phyloP scores from a whole-genome alignment of 2,329 filamentous ascomycete genomes.

The Kalaharituber pfeilii region DNA sequence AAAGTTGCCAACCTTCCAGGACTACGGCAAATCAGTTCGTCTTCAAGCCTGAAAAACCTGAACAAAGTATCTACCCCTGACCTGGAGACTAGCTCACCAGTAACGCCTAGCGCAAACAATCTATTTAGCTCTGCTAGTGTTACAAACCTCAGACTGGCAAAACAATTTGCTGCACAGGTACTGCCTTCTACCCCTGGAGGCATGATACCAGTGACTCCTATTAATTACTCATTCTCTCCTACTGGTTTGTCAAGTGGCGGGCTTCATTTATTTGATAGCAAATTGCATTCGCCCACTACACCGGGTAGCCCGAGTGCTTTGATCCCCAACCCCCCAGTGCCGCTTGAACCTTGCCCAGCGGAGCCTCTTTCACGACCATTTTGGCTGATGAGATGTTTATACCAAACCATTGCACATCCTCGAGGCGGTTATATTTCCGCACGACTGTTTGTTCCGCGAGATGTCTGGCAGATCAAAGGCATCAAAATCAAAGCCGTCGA shows the following conservation, averaged over 20 bases:
- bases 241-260: conserved; percentile 46
- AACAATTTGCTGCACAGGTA: conserved; percentile 16
- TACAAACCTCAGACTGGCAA: conserved; percentile 13
- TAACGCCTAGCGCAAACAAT: conserved; percentile 50
- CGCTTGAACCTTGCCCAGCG: conserved; percentile 79
- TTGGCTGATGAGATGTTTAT: conserved; percentile 91
- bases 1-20: conserved; percentile 28
- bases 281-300: conserved; percentile 50
- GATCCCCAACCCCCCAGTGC: conserved; percentile 51
- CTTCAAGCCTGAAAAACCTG: conserved; percentile 52
- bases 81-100: conserved; percentile 42
- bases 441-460: conserved; percentile 76
- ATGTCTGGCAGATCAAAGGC: conserved; percentile 85
- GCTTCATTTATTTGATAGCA: conserved; percentile 65
- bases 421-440: conserved; percentile 82
- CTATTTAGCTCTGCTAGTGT: conserved; percentile 38
- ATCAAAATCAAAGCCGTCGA: conserved; percentile 84
- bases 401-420: conserved; percentile 80
- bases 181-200: conserved; percentile 35
- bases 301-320: conserved; percentile 46
- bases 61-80: conserved; percentile 48
- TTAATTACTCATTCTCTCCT: conserved; percentile 50
- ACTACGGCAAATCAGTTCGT: conserved; percentile 52
- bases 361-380: conserved; percentile 84
- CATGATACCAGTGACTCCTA: conserved; percentile 40